Evolutionary conservation across 345 rosid genomes (phyloP), one percentile per base, ranked within the genome.

Genomic region (Boechera divaricarpa): DNA sequence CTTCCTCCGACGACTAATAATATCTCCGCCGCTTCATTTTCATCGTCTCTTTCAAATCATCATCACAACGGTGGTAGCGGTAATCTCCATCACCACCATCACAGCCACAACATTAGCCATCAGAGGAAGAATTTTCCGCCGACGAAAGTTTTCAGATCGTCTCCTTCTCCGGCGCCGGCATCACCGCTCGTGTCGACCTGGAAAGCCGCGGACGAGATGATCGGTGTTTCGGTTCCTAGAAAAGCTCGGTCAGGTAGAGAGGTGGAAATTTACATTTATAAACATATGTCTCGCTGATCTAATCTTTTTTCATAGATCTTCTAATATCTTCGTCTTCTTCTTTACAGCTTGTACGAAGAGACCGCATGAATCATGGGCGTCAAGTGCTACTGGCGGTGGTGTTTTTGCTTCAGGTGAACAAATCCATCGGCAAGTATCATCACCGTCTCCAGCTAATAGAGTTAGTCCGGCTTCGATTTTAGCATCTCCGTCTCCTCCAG

Each of bases 231-330:
- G 73, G 99, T 95, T 57, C 99, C 99, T 72, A 82, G 99, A 82
- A 95, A 93, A 91, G 99, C 99, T 85, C 98, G 99, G 88, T 89
- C 99, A 93, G 99, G 99, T 95, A 91, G 86, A 83, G 96, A 85
- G 87, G 92, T 89, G 92, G 93, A 89, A 81, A 80, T 72, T 73
- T 78, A 58, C 65, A 60, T 59, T 70, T 73, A 5, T 73, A 4
- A 5, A 10, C 32, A 47, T 58, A 42, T 49, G 36, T 57, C 68
- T 59, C 52, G 33, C 42, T 26, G 51, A 44, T 77, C 58, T 47
- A 82, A 48, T 56, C 63, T 69, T 48, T 33, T 10, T 67, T 73
- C 53, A 33, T 21, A 8, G 26, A 26, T 70, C 24, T 81, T 21
- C 73, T 76, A 39, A 67, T 45, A 56, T 54, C 32, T 29, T 76